phyloP scores from a whole-genome alignment of 257 asterid genomes.

The Eustoma russellianum region DNA sequence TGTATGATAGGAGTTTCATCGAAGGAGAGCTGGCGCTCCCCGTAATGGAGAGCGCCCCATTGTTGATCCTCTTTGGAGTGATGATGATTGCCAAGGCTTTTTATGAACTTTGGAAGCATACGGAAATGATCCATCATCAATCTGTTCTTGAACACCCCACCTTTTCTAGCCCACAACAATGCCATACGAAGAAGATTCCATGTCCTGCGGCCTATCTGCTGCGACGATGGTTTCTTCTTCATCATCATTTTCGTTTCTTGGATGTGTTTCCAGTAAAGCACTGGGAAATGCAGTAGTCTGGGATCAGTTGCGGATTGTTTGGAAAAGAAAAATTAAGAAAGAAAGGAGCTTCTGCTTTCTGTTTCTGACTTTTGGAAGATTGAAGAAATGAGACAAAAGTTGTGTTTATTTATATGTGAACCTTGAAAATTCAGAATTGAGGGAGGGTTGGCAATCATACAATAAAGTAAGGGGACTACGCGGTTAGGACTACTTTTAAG shows the following conservation, averaged over 20 bases:
- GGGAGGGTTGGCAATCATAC: no score
- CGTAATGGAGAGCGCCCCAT: conserved; percentile 32
- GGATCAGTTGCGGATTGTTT: not conserved
- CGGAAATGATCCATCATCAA: conserved; percentile 21
- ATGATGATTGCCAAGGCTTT: conserved; percentile 26
- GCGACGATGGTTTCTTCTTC: conserved; percentile 22
- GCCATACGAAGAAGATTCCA: conserved; percentile 59
- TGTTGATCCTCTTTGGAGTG: not conserved
- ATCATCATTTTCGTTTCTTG: conserved; percentile 18
- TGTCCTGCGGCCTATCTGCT: conserved; percentile 24
- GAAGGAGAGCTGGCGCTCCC: conserved; percentile 62
- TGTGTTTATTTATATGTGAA: no score
- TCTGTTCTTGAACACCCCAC: conserved; percentile 34
- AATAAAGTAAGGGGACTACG: no score
- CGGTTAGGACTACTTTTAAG: not conserved
- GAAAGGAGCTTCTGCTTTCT: not conserved
- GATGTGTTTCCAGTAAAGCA: conserved; percentile 4
- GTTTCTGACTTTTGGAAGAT: not conserved
- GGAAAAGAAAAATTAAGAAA: no score
- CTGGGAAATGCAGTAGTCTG: not conserved
- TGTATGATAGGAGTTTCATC: conserved; percentile 52
- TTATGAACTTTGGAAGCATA: conserved; percentile 33
- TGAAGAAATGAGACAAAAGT: conserved; percentile 1
- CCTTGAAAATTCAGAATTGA: no score
- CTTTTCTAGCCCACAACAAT: conserved; percentile 56